Conservation (phyloP, 2,329 filamentous ascomycete species). For the Gliomastix tumulicola region DNA sequence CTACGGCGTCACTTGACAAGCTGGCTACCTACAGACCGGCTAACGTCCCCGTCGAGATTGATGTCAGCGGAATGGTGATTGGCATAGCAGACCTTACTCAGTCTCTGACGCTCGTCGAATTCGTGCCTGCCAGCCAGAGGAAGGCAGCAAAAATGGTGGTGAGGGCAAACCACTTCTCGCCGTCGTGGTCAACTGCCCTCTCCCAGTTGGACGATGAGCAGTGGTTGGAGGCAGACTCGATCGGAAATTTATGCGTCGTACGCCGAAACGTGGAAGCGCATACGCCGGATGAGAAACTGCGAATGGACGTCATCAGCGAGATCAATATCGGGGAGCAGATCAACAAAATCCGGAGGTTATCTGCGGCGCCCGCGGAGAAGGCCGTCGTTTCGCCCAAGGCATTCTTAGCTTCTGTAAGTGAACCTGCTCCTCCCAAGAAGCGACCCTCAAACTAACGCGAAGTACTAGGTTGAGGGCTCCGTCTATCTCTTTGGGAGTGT, state of each 20-base stretch:
- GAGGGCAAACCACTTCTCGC: conserved; percentile 72
- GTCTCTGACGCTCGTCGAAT: conserved; percentile 74
- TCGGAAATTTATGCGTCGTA: conserved; percentile 83
- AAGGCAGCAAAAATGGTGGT: conserved; percentile 61
- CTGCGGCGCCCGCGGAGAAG: conserved; percentile 56
- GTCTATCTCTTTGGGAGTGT: conserved; percentile 88
- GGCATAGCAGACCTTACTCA: conserved; percentile 93
- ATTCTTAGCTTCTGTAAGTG: conserved; percentile 78
- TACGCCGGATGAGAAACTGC: conserved; percentile 63
- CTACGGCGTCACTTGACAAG: conserved; percentile 55
- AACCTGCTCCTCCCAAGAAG: no score
- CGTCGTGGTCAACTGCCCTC: conserved; percentile 75
- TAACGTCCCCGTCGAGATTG: conserved; percentile 76
- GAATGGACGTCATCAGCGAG: conserved; percentile 70
- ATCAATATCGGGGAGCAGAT: conserved; percentile 89
- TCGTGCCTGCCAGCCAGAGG: conserved; percentile 48
- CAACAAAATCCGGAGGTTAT: conserved; percentile 74
- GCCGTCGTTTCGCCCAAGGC: conserved; percentile 72
- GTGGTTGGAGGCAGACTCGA: conserved; percentile 78
- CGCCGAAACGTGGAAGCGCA: conserved; percentile 65
- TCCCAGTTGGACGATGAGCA: conserved; percentile 64
- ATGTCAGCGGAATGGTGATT: conserved; percentile 67
- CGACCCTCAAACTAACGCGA: no score
- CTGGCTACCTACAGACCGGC: conserved; percentile 72
- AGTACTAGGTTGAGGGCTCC: conserved; percentile 83